Percentiles rank a stretch among this genome's conserved stretches.
phyloP scores from a whole-genome alignment of 257 asterid species.

The Dorcoceras hygrometricum region DNA sequence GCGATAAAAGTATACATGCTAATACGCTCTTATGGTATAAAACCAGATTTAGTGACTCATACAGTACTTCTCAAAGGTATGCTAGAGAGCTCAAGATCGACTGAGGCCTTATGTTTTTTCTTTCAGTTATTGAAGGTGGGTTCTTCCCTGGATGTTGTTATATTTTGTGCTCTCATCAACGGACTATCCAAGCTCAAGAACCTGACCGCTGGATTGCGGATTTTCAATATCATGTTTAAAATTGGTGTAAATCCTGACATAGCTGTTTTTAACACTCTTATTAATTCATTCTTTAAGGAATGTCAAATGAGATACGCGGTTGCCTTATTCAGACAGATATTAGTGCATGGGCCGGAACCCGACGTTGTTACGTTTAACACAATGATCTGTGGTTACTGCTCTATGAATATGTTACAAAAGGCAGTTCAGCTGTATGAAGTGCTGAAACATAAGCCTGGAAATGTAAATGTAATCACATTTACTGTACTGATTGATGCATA shows the following conservation, averaged over 20 bases:
- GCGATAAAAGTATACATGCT: constrained; percentile 27
- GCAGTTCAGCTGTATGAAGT: constrained; percentile 33
- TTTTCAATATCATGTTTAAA: constrained; percentile 32
- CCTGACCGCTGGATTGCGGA: constrained; percentile 28
- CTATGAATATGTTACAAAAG: constrained; percentile 33
- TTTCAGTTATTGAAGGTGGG: constrained; percentile 39
- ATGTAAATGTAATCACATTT: constrained; percentile 27
- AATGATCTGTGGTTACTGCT: constrained; percentile 35
- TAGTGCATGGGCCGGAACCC: constrained; percentile 34
- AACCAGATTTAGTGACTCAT: constrained; percentile 38
- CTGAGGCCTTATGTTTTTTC: constrained; percentile 29
- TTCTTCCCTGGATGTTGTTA: constrained; percentile 34
- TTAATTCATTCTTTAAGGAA: constrained; percentile 30
- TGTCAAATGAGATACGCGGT: constrained; percentile 30
- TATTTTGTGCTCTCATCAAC: constrained; percentile 36
- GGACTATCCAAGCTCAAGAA: constrained; percentile 39
- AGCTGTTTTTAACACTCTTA: constrained; percentile 36
- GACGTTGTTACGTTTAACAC: constrained; percentile 41
- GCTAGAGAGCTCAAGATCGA: constrained; percentile 25
- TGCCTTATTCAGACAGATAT: constrained; percentile 34
- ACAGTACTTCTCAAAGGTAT: constrained; percentile 32
- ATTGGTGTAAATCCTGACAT: constrained; percentile 38
- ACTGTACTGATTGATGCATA: constrained; percentile 36
- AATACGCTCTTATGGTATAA: constrained; percentile 28
- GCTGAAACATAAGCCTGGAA: constrained; percentile 21